Evolutionary conservation across 2,329 filamentous ascomycete genomes (phyloP), one percentile per base, ranked within the genome.

Genomic region (Rhytidhysteron rufulum): DNA sequence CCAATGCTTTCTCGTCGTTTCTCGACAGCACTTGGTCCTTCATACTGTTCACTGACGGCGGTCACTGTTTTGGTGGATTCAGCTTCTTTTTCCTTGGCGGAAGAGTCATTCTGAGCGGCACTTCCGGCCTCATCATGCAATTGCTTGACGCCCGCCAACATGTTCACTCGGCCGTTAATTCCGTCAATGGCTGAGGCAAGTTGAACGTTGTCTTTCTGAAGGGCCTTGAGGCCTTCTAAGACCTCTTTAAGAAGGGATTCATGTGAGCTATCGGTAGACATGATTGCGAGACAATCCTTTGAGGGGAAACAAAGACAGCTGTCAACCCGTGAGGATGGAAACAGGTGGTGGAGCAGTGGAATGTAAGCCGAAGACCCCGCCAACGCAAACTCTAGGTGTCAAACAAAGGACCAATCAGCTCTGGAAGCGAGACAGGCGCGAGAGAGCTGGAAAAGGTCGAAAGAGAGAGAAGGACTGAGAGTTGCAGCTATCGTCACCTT

Each of bases 141-240:
- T 49, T 77, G 71, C 60, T 79, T 80, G 51, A 82, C 71, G 34
- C 76, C 75, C 20, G 77, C 73, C 22, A 82, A 66, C 34, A 78
- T 74, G 56, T 83, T 82, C 43, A 83, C 75, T 40, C 78, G 72
- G 37, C 77, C 78, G 50, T 79, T 76, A 62, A 83, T 80, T 31
- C 72, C 71, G 60, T 82, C 78, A 31, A 83, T 72, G 36, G 73
- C 71, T 32, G 75, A 71, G 27, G 76, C 68, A 32, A 83, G 71
- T 29, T 74, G 66, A 31, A 68, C 63, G 53, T 82, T 77, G 42
- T 79, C 79, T 48, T 69, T 58, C 45, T 79, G 73, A 43, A 83
- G 61, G n/a, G 68, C 67, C 51, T 72, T 76, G 41, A 83, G 60
- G 30, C 72, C 71, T 30, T 69, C 62, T 18, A 82, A 67, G 50